Evolutionary conservation across 1,284 basidiomycete genomes (phyloP).

Genomic region (Rhodofomes roseus): DNA sequence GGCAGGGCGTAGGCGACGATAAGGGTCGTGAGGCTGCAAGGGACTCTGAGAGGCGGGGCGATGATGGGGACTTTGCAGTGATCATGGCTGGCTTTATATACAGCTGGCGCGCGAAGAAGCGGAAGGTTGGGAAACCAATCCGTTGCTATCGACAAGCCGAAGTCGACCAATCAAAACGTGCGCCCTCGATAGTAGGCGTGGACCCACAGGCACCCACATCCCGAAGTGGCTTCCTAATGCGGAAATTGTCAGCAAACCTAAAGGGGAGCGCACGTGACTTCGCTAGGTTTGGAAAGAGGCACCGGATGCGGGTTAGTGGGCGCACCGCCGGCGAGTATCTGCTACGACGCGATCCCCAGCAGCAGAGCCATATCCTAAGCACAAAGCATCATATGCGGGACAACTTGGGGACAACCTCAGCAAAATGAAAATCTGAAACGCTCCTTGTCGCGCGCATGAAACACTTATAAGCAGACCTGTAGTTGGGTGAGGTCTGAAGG

Average conservation of each 20-base stretch:
- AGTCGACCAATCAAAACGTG: background rate
- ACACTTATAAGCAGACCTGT: too few relatives aligned
- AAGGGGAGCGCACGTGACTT: too few relatives aligned
- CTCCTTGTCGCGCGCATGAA: too few relatives aligned
- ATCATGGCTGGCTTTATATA: background rate
- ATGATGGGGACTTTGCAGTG: background rate
- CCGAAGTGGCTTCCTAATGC: background rate
- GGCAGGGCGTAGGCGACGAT: background rate
- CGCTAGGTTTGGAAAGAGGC: too few relatives aligned
- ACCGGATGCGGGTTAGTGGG: too few relatives aligned
- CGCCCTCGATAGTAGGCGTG: background rate
- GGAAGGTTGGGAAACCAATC: background rate
- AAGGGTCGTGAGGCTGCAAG: background rate
- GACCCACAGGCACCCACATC: background rate
- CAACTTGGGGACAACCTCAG: too few relatives aligned
- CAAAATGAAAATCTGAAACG: too few relatives aligned
- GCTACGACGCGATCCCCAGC: too few relatives aligned
- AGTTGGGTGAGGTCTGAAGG: too few relatives aligned
- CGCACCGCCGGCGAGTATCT: too few relatives aligned
- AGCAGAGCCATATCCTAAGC: too few relatives aligned
- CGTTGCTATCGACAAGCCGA: background rate
- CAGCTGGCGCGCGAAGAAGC: background rate
- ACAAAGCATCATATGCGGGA: too few relatives aligned
- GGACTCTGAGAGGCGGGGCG: background rate
- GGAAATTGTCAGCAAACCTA: background rate